Percentiles rank a stretch among this genome's conserved stretches.
Evolutionary conservation across 805 yeast species (phyloP).

Genomic region (Deakozyma indianensis): DNA sequence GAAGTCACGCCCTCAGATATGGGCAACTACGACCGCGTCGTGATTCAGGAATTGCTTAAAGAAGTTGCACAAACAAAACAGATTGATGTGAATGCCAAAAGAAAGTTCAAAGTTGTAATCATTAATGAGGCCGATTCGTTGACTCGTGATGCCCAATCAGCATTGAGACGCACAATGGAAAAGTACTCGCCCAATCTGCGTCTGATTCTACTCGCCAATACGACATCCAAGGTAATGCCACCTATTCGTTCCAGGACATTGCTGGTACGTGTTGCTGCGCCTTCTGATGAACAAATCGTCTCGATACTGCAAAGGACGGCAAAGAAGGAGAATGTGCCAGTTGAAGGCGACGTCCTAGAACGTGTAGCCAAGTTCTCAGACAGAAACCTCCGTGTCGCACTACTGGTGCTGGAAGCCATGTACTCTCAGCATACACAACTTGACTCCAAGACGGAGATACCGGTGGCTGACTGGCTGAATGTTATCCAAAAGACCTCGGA

Average conservation of each 20-base stretch:
- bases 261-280: constrained; percentile 77
- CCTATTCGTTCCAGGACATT: constrained; percentile 92
- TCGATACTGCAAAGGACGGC: constrained; percentile 42
- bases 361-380: constrained; percentile 41
- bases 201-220: constrained; percentile 68
- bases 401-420: constrained; percentile 72
- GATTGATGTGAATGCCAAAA: constrained; percentile 54
- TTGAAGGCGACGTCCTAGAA: constrained; percentile 27
- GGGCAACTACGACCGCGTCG: constrained; percentile 91
- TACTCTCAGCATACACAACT: constrained; percentile 20
- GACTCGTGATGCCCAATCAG: constrained; percentile 91
- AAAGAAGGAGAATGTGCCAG: constrained; percentile 35
- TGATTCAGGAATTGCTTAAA: constrained; percentile 83
- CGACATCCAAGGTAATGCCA: constrained; percentile 81
- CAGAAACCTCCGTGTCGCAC: constrained; percentile 64
- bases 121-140: constrained; percentile 93
- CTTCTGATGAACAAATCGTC: constrained; percentile 44
- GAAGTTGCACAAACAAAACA: constrained; percentile 94
- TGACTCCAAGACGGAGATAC: constrained; percentile 30
- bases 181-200: constrained; percentile 60
- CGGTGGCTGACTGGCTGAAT: constrained; percentile 81
- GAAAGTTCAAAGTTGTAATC: constrained; percentile 60
- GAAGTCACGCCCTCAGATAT: constrained; percentile 95
- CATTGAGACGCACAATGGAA: constrained; percentile 74
- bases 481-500: constrained; percentile 55